Evolutionary conservation across 164 flowering plant species (phyloP).

Genomic region (Tinospora cordifolia): DNA sequence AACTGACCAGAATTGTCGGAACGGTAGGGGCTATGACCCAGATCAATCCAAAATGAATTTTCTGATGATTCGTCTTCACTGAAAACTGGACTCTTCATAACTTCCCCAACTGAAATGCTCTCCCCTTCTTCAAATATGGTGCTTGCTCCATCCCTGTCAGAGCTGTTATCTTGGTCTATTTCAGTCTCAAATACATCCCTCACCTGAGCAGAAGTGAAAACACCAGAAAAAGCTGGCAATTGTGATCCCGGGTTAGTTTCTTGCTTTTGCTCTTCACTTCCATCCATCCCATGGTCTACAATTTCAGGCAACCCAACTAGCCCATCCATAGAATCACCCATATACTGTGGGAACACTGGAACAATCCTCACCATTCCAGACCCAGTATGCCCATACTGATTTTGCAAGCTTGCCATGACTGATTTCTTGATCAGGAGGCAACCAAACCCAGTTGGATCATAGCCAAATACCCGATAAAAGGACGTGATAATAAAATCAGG

Average conservation of each 20-base stretch:
- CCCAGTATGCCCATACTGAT: conserved; percentile 60
- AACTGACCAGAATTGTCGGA: conserved; percentile 44
- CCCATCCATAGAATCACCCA: conserved; percentile 71
- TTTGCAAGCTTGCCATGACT: conserved; percentile 66
- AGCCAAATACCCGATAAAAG: conserved; percentile 80
- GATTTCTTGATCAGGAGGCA: conserved; percentile 87
- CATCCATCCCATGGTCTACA: conserved; percentile 38
- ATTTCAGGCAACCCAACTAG: conserved; percentile 43
- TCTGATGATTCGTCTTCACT: conserved; percentile 88
- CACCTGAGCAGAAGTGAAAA: conserved; percentile 70
- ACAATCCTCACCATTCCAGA: conserved; percentile 86
- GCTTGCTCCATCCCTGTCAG: conserved; percentile 80
- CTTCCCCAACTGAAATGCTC: conserved; percentile 71
- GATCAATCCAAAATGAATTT: conserved; percentile 78
- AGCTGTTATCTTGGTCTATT: conserved; percentile 63
- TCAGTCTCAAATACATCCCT: conserved; percentile 83
- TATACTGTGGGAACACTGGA: conserved; percentile 66
- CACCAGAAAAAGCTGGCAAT: conserved; percentile 90
- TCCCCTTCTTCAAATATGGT: conserved; percentile 83
- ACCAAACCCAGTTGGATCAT: conserved; percentile 92
- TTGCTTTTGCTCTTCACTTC: conserved; percentile 31
- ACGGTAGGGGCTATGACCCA: conserved; percentile 78
- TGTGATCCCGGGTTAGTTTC: conserved; percentile 41
- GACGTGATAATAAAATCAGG: conserved; percentile 90
- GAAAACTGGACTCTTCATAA: conserved; percentile 84